Evolutionary conservation across 2,329 filamentous ascomycete species (phyloP).

Genomic region (Conoideocrella luteorostrata): DNA sequence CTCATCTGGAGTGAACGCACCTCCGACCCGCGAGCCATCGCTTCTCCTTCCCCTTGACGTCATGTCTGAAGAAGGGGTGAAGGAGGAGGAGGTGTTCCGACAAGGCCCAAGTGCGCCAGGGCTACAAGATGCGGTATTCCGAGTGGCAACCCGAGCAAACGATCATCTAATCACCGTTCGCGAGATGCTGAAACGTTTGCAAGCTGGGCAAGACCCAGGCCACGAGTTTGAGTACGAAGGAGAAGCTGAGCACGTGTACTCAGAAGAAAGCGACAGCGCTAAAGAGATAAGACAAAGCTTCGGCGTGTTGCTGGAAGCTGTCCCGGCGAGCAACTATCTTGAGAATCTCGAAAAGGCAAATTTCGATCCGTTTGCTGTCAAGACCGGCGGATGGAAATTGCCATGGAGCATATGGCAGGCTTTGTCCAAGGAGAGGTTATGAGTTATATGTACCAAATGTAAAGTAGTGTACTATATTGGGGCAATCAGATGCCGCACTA

Average conservation of each 20-base stretch:
- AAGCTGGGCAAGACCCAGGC: conserved; percentile 64
- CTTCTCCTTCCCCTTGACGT: conserved; percentile 82
- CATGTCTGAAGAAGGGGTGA: conserved; percentile 74
- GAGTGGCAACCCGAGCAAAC: conserved; percentile 86
- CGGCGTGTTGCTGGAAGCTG: conserved; percentile 71
- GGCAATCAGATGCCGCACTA: too few relatives aligned
- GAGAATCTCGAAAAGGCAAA: conserved; percentile 70
- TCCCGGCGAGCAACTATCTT: conserved; percentile 74
- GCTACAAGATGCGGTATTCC: conserved; percentile 83
- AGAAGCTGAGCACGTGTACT: conserved; percentile 61
- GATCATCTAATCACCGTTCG: conserved; percentile 92
- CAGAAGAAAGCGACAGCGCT: conserved; percentile 29
- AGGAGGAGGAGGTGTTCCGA: conserved; percentile 85
- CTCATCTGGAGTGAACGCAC: conserved; percentile 31
- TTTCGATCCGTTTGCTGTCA: conserved; percentile 73
- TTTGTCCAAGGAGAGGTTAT: conserved; percentile 43
- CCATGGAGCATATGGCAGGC: conserved; percentile 67
- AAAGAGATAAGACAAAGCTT: conserved; percentile 56
- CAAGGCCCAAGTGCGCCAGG: conserved; percentile 72
- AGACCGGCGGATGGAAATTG: conserved; percentile 65
- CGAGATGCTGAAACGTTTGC: conserved; percentile 81
- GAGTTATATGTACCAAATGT: conserved; percentile 10
- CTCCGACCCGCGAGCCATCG: conserved; percentile 35
- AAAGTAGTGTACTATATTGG: not conserved
- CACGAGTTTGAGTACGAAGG: conserved; percentile 86